These are phyloP conservation scores for Penicillium sp. DNA, from an alignment of 2,329 filamentous ascomycete genomes.

Conservation along the genomic window DNA sequence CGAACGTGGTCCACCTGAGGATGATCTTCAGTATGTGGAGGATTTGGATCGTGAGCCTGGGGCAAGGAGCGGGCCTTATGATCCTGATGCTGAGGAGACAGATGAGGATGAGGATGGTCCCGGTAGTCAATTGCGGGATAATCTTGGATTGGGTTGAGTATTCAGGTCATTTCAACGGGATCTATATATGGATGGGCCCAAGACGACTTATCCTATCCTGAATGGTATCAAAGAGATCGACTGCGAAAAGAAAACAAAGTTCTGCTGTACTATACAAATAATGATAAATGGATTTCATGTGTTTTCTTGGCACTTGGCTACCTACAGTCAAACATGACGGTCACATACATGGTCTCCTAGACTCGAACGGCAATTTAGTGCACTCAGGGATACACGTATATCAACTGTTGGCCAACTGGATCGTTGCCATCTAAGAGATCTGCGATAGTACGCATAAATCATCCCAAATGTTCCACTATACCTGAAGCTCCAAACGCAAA, in stretches of 20 bases:
- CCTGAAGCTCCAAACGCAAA: no score
- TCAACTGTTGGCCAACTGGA: neutral
- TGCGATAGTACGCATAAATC: no score
- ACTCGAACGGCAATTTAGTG: no score
- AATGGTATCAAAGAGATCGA: neutral
- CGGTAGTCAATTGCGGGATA: slow-evolving; percentile 32
- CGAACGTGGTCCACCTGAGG: slow-evolving; percentile 9
- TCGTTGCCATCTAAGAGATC: no score
- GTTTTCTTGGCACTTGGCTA: neutral
- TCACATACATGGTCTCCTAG: neutral
- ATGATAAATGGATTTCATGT: slow-evolving; percentile 21
- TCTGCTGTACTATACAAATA: slow-evolving; percentile 23
- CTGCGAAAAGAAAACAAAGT: slow-evolving; percentile 1
- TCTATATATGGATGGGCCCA: neutral
- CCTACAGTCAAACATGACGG: neutral
- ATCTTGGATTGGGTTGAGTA: slow-evolving; percentile 30
- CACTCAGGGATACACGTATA: neutral
- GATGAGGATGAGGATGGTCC: slow-evolving; percentile 35
- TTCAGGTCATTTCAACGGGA: neutral
- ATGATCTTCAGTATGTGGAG: slow-evolving; percentile 25
- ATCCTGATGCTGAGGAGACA: slow-evolving; percentile 37
- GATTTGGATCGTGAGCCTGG: slow-evolving; percentile 35
- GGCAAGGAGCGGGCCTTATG: slow-evolving; percentile 22
- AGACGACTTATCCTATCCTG: neutral
- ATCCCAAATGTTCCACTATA: no score